Evolutionary conservation across 192 early-diverging fungal species (phyloP).

Genomic region (Rhizophagus sp.): DNA sequence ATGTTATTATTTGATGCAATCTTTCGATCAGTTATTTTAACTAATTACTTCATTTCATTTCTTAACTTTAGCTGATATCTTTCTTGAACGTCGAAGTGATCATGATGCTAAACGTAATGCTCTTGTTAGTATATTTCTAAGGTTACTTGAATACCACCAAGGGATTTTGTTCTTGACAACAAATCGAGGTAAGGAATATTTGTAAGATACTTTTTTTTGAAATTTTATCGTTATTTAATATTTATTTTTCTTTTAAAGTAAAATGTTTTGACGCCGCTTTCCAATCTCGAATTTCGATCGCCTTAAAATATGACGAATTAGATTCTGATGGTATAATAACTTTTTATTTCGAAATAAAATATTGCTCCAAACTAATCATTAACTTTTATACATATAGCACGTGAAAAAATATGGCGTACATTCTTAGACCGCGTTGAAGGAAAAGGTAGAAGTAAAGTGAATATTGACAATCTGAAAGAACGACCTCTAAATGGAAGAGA

Average conservation of each 20-base stretch:
- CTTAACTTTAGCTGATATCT: conserved; percentile 48
- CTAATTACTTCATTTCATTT: neutral
- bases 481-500: conserved; percentile 18
- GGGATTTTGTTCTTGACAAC: conserved; percentile 67
- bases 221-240: too few relatives aligned
- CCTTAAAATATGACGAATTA: conserved; percentile 52
- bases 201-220: too few relatives aligned
- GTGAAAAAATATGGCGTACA: conserved; percentile 52
- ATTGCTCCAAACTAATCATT: too few relatives aligned
- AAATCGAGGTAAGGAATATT: conserved; percentile 46
- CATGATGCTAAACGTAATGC: conserved; percentile 56
- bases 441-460: neutral
- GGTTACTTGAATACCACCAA: conserved; percentile 61
- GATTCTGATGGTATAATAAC: neutral
- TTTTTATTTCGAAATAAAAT: too few relatives aligned
- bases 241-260: neutral
- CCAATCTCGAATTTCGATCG: conserved; percentile 52
- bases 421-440: conserved; percentile 39
- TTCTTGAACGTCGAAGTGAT: conserved; percentile 52
- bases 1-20: neutral
- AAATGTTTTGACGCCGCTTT: conserved; percentile 57
- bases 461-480: neutral
- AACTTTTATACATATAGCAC: conserved; percentile 8
- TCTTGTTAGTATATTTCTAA: conserved; percentile 59
- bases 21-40: too few relatives aligned